These are phyloP conservation scores for Hymenoscyphus fraxineus DNA, from an alignment of 2,329 filamentous ascomycete genomes.

Conservation along the genomic window DNA sequence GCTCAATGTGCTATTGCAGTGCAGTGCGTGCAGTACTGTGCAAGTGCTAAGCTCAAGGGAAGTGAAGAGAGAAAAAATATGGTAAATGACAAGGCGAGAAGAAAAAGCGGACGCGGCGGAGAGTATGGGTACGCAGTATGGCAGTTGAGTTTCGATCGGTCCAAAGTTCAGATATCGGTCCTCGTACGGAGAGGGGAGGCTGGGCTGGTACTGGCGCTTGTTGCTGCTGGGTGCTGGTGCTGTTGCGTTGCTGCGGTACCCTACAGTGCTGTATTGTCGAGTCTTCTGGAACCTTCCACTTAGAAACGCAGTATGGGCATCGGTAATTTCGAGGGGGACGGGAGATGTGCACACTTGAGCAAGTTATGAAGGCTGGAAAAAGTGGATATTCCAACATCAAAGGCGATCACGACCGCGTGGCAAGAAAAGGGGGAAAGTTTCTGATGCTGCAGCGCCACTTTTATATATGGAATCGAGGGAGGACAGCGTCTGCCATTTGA, in stretches of 20 bases:
- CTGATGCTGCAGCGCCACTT: not conserved
- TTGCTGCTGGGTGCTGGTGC: not conserved
- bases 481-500: not conserved
- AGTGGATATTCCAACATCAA: not conserved
- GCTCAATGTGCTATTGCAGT: not conserved
- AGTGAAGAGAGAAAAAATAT: not conserved
- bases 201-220: not conserved
- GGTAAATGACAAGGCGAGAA: not conserved
- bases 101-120: not conserved
- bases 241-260: not conserved
- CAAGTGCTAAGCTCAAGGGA: not conserved
- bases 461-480: not conserved
- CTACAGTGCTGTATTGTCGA: not conserved
- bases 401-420: not conserved
- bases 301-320: not conserved
- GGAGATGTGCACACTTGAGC: not conserved
- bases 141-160: not conserved
- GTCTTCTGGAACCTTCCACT: conserved; percentile 10
- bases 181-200: not conserved
- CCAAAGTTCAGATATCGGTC: not conserved
- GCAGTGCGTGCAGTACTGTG: no score
- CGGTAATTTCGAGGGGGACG: not conserved
- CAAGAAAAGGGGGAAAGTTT: not conserved
- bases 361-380: not conserved
- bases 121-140: no score